Conservation (phyloP, 352 stramenopile species). For the Pelagophyceae sp. region DNA sequence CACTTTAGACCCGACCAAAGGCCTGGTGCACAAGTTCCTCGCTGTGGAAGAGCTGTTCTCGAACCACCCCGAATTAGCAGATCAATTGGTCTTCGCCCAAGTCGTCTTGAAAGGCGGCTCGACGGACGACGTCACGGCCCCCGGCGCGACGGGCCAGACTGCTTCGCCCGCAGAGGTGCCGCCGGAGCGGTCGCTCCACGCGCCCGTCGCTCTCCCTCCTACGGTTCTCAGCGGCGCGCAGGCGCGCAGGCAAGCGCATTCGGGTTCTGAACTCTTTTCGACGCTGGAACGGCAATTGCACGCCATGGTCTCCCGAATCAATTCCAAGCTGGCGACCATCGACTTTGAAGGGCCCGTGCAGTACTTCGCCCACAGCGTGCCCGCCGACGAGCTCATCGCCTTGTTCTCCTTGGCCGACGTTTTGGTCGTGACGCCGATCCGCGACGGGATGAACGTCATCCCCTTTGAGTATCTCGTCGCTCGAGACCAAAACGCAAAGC, state of each 20-base stretch:
- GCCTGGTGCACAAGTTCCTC: conserved; percentile 73
- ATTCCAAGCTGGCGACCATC: conserved; percentile 36
- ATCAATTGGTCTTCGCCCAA: conserved; percentile 75
- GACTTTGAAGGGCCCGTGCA: conserved; percentile 34
- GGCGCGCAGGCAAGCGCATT: too few species aligned
- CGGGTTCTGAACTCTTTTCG: conserved; percentile 19
- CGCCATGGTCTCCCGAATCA: conserved; percentile 56
- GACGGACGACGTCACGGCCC: neutral
- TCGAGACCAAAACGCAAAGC: conserved; percentile 21
- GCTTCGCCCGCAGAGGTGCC: too few species aligned
- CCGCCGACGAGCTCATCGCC: conserved; percentile 26
- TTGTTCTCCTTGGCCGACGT: conserved; percentile 77
- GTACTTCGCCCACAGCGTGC: conserved; percentile 26
- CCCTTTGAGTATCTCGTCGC: conserved; percentile 73
- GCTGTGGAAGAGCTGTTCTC: conserved; percentile 79
- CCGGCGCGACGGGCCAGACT: neutral
- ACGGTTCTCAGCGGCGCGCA: too few species aligned
- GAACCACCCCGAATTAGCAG: conserved; percentile 48
- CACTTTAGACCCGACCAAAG: conserved; percentile 65
- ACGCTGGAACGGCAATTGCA: conserved; percentile 63
- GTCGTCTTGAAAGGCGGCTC: conserved; percentile 33
- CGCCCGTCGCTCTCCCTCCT: too few species aligned
- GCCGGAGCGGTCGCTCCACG: too few species aligned
- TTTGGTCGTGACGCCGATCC: conserved; percentile 74
- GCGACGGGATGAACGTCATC: conserved; percentile 77